A percentile compares a stretch with the other conserved stretches of the same genome.
phyloP scores from a whole-genome alignment of 139 green algal species.

The Chlorella sp. region DNA sequence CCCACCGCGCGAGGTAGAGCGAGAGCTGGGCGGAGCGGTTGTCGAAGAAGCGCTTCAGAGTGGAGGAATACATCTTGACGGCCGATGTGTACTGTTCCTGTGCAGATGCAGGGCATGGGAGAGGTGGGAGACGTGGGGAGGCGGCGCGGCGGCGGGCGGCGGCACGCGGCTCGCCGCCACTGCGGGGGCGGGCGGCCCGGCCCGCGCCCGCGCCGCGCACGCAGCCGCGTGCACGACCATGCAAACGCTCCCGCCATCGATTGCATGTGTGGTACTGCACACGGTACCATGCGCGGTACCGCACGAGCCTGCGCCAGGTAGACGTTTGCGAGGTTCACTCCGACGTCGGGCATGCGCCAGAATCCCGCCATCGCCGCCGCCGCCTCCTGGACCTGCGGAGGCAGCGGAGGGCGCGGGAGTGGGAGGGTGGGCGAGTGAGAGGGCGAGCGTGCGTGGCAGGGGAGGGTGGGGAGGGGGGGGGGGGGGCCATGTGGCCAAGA shows the following conservation, averaged over 20 bases:
- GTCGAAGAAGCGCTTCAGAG: constrained; percentile 59
- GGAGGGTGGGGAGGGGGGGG: too few species aligned
- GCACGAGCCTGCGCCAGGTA: constrained; percentile 67
- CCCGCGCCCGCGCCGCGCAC: too few species aligned
- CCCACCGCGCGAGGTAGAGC: constrained; percentile 45
- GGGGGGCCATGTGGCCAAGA: too few species aligned
- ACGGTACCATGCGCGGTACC: too few species aligned
- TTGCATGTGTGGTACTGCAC: too few species aligned
- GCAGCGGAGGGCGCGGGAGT: too few species aligned
- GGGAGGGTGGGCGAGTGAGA: too few species aligned
- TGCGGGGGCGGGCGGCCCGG: too few species aligned
- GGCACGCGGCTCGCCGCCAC: too few species aligned
- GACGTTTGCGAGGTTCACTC: constrained; percentile 74
- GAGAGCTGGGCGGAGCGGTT: constrained; percentile 45
- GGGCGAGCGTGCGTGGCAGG: too few species aligned
- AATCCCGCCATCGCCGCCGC: constrained; percentile 49
- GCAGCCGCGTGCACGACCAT: too few species aligned
- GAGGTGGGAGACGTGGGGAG: background rate
- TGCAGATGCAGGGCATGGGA: background rate
- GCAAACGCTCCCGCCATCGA: too few species aligned
- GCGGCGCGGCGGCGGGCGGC: background rate
- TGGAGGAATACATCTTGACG: constrained; percentile 69
- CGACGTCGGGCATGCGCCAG: constrained; percentile 66
- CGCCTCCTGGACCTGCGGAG: constrained; percentile 69
- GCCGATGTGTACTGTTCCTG: constrained; percentile 55